Evolutionary conservation across 768 basidiomycete genomes (phyloP).

Genomic region (Lyophyllum semitale): DNA sequence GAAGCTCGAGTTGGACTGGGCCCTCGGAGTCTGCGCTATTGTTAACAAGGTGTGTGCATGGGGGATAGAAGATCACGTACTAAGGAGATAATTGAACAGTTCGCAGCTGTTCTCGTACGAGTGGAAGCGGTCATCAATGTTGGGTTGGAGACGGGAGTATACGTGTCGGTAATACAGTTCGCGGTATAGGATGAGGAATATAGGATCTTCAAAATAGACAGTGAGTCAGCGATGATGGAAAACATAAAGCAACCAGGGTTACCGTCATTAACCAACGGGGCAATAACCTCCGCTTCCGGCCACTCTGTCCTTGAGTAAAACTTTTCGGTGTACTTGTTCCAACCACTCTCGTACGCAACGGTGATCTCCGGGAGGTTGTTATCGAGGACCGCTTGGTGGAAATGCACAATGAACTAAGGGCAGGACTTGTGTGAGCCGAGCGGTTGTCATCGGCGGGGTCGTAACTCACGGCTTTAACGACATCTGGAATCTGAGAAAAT

Average conservation of each 20-base stretch:
- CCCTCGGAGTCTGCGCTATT: conserved; percentile 78
- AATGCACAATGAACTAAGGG: conserved; percentile 87
- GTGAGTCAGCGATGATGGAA: neutral
- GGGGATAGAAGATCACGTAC: conserved; percentile 43
- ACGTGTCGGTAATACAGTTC: conserved; percentile 96
- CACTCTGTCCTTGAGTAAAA: conserved; percentile 93
- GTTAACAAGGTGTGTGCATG: neutral
- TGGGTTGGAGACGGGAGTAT: conserved; percentile 91
- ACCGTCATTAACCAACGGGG: conserved; percentile 94
- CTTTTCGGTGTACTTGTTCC: conserved; percentile 96
- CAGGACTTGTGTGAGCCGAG: conserved; percentile 5
- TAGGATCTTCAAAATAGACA: conserved; percentile 59
- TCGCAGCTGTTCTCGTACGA: conserved; percentile 98
- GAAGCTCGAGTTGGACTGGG: conserved; percentile 90
- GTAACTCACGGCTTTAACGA: conserved; percentile 77
- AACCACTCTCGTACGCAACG: conserved; percentile 92
- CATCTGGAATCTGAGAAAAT: conserved; percentile 82
- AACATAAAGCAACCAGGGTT: conserved; percentile 19
- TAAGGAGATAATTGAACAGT: conserved; percentile 95
- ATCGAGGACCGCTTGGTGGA: conserved; percentile 89
- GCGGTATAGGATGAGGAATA: conserved; percentile 96
- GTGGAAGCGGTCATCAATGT: conserved; percentile 97
- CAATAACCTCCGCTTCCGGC: conserved; percentile 96
- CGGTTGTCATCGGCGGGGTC: neutral
- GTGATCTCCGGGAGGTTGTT: conserved; percentile 93